A percentile compares a stretch with the other conserved stretches of the same genome.
Conservation (phyloP, 2,329 filamentous ascomycete species). For the Mycosphaerella sp. region DNA sequence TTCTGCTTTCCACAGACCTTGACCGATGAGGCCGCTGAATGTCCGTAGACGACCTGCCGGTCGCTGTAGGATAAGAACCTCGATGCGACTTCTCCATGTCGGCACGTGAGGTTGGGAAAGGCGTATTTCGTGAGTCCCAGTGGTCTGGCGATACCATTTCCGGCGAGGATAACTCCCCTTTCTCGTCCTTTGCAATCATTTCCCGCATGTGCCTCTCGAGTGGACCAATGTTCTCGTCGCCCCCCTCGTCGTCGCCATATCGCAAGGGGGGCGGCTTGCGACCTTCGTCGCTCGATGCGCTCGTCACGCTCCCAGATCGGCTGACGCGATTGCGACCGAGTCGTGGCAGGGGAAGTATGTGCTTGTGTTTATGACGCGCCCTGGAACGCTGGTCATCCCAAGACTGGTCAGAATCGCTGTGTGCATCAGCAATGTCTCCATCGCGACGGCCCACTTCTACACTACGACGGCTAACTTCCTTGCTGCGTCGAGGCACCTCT, state of each 20-base stretch:
- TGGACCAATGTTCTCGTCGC: slow-evolving; percentile 43
- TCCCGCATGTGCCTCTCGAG: slow-evolving; percentile 42
- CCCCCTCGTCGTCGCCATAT: slow-evolving; percentile 37
- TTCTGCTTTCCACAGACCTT: slow-evolving; percentile 23
- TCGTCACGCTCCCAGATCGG: slow-evolving; percentile 26
- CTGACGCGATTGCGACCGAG: slow-evolving; percentile 22
- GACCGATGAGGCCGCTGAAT: slow-evolving; percentile 17
- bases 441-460: slow-evolving; percentile 6
- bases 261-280: slow-evolving; percentile 42
- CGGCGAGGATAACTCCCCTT: slow-evolving; percentile 34
- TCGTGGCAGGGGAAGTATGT: slow-evolving; percentile 21
- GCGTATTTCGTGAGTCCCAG: slow-evolving; percentile 30
- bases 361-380: slow-evolving; percentile 11
- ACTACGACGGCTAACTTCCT: slow-evolving; percentile 14
- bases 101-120: slow-evolving; percentile 18
- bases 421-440: slow-evolving; percentile 8
- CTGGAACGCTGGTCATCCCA: slow-evolving; percentile 13
- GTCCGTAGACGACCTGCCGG: slow-evolving; percentile 23
- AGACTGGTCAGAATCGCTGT: slow-evolving; percentile 14
- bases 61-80: slow-evolving; percentile 12
- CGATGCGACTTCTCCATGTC: slow-evolving; percentile 7
- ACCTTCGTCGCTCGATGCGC: slow-evolving; percentile 29
- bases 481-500: slow-evolving; percentile 23
- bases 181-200: slow-evolving; percentile 41
- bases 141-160: slow-evolving; percentile 39